A percentile compares a stretch with the other conserved stretches of the same genome.
Conservation (phyloP, 2,329 filamentous ascomycete species). For the Apiospora malaysiana region DNA sequence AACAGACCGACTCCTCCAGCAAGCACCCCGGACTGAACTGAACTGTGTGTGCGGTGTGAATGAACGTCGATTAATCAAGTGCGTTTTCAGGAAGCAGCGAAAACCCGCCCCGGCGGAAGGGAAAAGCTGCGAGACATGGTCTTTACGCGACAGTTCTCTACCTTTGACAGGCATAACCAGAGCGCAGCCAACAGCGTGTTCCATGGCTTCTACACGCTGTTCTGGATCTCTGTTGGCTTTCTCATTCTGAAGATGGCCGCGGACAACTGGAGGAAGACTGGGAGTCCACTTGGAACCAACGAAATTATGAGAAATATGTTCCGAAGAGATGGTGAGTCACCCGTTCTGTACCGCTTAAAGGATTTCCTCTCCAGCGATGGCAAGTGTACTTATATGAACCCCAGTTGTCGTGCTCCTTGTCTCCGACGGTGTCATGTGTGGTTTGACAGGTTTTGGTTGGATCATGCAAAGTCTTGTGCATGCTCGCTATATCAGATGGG, state of each 20-base stretch:
- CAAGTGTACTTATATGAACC: neutral
- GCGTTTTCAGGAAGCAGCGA: conserved; percentile 28
- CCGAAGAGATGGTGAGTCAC: conserved; percentile 48
- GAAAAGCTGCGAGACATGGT: conserved; percentile 60
- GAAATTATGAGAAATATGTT: conserved; percentile 55
- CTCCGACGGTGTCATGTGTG: conserved; percentile 74
- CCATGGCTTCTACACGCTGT: conserved; percentile 79
- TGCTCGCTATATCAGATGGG: conserved; percentile 69
- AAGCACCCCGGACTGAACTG: conserved; percentile 11
- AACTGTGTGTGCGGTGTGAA: neutral
- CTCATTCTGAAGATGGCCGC: conserved; percentile 71
- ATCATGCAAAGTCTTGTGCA: conserved; percentile 67
- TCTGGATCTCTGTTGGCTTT: conserved; percentile 74
- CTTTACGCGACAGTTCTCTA: conserved; percentile 75
- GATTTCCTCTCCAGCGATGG: conserved; percentile 13
- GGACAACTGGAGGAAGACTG: conserved; percentile 72
- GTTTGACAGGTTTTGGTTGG: conserved; percentile 68
- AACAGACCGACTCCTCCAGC: neutral
- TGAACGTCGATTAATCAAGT: neutral
- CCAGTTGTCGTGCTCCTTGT: conserved; percentile 58
- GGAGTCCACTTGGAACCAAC: conserved; percentile 16
- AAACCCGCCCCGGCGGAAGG: conserved; percentile 29
- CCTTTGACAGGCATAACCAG: conserved; percentile 76
- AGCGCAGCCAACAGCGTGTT: conserved; percentile 71
- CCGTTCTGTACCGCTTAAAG: neutral